A percentile compares a stretch with the other conserved stretches of the same genome.
Evolutionary conservation across 2,329 filamentous ascomycete genomes (phyloP).

Genomic region (Apiospora sp.): DNA sequence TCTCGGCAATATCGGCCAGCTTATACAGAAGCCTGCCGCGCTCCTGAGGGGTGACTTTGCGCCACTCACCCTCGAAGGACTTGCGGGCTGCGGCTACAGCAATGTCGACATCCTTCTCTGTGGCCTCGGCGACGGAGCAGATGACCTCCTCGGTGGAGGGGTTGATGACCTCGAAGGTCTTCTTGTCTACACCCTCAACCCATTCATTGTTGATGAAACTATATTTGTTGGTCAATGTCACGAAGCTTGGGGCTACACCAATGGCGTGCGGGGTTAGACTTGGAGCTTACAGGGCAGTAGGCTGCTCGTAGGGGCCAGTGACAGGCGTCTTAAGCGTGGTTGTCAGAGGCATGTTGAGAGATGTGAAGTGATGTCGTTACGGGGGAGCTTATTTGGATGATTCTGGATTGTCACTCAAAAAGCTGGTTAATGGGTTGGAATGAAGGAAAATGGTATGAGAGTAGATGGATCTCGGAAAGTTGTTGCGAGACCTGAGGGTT

Average conservation of each 20-base stretch:
- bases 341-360: constrained; percentile 55
- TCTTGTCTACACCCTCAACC: constrained; percentile 82
- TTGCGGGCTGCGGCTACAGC: constrained; percentile 87
- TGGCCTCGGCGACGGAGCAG: constrained; percentile 81
- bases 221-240: constrained; percentile 23
- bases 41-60: constrained; percentile 70
- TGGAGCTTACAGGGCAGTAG: constrained; percentile 66
- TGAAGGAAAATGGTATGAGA: not conserved
- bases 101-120: constrained; percentile 83
- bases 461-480: not conserved
- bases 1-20: constrained; percentile 81
- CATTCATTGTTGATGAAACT: constrained; percentile 96
- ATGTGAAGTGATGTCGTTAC: constrained; percentile 3
- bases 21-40: constrained; percentile 76
- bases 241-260: not conserved
- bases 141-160: constrained; percentile 86
- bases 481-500: constrained; percentile 10
- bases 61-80: constrained; percentile 81
- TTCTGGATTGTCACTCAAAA: constrained; percentile 14
- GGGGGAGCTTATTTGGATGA: not conserved
- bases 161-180: constrained; percentile 93
- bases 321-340: constrained; percentile 73
- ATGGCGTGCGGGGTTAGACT: constrained; percentile 5
- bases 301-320: constrained; percentile 66
- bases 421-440: constrained; percentile 15